Base-by-base conservation (phyloP, 2,329 filamentous ascomycete species). In the Ceratocystis ficicola region DNA sequence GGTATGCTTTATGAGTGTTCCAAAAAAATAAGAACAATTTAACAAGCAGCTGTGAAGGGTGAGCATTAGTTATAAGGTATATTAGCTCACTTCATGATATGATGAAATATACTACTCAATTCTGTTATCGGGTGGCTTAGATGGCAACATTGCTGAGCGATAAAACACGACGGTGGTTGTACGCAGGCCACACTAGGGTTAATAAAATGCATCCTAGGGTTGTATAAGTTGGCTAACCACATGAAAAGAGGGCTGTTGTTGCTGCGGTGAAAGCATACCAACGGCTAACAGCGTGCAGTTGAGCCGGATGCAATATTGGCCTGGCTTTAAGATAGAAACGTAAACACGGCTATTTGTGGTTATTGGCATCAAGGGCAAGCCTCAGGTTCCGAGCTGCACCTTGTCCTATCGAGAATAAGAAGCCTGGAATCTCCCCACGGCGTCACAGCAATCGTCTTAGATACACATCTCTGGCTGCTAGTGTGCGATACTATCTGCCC, bases 251-350 rank as follows among this genome's bases (percentile, higher is more conserved):
- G 52, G 52, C 28, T 28, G 15, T 15, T 30, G 52, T 57, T 57
- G 52, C 52, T 30, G 52, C 52, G 52, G 52, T 57, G 52, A 57
- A 57, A 57, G 52, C 52, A 57, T 57, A 57, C 52, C 52, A 30
- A 5, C 25, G 28, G 30, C 17, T 41, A 41, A 41, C 36, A 41
- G 32, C 52, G 17, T 57, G 25, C 10, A 57, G 52, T 32, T 15
- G n/a, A 57, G 52, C 52, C 25, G 28, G 22, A 28, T 57, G 52
- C 52, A 12, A 57, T 25, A 10, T 15, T 41, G 12, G 36, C 10
- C 52, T n/a, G 17, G 15, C 6, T 5, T 57, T n/a, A 12, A 57
- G 52, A 32, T 17, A 3, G 25, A 32, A 57, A 57, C 52, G 10
- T 25, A 20, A 32, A n/a, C n/a, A 25, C 15, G 3, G 52, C 25